A percentile compares a stretch with the other conserved stretches of the same genome.
Evolutionary conservation across 2,329 filamentous ascomycete species (phyloP).

Genomic region (Aquanectria penicillioides): DNA sequence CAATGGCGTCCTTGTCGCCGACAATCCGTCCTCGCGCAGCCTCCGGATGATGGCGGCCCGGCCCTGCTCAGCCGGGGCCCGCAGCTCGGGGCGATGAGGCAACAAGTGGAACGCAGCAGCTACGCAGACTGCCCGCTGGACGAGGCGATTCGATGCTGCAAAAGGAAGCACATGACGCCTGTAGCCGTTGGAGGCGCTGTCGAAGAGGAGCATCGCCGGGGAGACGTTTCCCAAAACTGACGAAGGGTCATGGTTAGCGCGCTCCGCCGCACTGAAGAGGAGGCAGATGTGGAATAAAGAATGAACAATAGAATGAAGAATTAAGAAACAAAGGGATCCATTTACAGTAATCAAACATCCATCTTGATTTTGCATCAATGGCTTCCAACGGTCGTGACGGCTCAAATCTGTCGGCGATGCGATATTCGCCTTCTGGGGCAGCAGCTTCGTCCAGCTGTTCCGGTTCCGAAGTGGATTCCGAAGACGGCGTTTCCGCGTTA

Average conservation of each 20-base stretch:
- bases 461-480: slow-evolving; percentile 12
- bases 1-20: not conserved
- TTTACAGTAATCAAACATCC: slow-evolving; percentile 26
- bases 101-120: slow-evolving; percentile 24
- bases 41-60: slow-evolving; percentile 24
- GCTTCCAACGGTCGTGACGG: not conserved
- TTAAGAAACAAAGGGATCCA: not conserved
- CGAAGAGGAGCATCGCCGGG: slow-evolving; percentile 23
- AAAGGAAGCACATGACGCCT: slow-evolving; percentile 17
- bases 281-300: too few species aligned
- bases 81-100: slow-evolving; percentile 18
- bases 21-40: slow-evolving; percentile 19
- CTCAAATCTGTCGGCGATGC: not conserved
- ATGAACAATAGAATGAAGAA: too few species aligned
- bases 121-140: slow-evolving; percentile 24
- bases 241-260: not conserved
- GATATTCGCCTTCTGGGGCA: not conserved
- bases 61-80: slow-evolving; percentile 22
- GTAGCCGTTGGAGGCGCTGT: slow-evolving; percentile 22
- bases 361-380: slow-evolving; percentile 20
- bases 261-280: too few species aligned
- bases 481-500: slow-evolving; percentile 14
- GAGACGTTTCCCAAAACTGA: slow-evolving; percentile 21
- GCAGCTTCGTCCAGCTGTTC: not conserved
- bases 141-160: slow-evolving; percentile 14